These are phyloP conservation scores for Polyporus arcularius DNA, from an alignment of 768 basidiomycete genomes.

Conservation along the genomic window DNA sequence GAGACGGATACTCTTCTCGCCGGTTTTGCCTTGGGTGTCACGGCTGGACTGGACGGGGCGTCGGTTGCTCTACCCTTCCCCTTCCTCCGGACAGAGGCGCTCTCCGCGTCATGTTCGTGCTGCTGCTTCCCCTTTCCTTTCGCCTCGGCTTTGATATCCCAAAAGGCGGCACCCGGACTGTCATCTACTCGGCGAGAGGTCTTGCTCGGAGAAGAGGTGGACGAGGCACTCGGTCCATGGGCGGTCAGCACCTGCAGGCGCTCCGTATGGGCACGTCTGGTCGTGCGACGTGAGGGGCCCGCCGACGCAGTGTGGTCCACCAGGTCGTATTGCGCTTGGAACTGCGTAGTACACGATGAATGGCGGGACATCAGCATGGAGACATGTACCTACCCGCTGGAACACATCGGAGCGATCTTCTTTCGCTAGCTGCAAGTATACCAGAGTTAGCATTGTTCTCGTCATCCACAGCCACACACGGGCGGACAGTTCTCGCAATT, in stretches of 20 bases:
- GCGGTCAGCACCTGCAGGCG: conserved; percentile 47
- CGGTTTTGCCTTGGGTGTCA: not conserved
- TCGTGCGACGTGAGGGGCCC: conserved; percentile 53
- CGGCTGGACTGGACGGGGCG: not conserved
- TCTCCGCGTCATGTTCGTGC: not conserved
- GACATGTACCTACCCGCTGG: conserved; percentile 53
- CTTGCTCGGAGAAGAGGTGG: not conserved
- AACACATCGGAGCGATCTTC: conserved; percentile 72
- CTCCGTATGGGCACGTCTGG: conserved; percentile 59
- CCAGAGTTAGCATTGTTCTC: not conserved
- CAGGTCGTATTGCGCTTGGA: conserved; percentile 63
- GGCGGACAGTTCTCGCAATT: too few relatives aligned
- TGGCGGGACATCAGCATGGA: not conserved
- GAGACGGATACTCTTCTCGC: not conserved
- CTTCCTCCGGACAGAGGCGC: not conserved
- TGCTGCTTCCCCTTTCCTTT: conserved; percentile 20
- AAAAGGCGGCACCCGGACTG: conserved; percentile 8
- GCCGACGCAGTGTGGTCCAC: conserved; percentile 46
- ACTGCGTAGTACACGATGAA: conserved; percentile 38
- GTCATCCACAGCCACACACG: too few relatives aligned
- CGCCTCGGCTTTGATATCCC: conserved; percentile 17
- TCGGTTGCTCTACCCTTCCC: conserved; percentile 2
- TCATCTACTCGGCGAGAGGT: conserved; percentile 5
- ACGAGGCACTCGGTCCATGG: conserved; percentile 25
- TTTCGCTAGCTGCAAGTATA: conserved; percentile 60